Evolutionary conservation across 495 filamentous ascomycete genomes (phyloP).

Genomic region (Neurospora sp.): DNA sequence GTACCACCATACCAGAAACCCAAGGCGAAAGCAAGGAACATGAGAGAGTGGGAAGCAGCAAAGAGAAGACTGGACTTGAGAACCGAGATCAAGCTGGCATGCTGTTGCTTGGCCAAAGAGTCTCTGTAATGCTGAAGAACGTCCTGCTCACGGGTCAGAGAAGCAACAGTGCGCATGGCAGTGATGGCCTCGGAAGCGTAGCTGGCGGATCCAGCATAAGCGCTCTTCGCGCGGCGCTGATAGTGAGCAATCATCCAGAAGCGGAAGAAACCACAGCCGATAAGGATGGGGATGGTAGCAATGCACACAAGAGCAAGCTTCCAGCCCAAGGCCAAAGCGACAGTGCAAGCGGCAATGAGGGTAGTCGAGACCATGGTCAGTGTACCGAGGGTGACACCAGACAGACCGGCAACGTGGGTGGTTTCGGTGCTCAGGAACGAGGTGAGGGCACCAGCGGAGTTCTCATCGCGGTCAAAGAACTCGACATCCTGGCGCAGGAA

Average conservation of each 20-base stretch:
- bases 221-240: slow-evolving; percentile 59
- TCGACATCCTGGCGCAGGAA: slow-evolving; percentile 87
- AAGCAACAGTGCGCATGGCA: slow-evolving; percentile 83
- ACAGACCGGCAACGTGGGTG: slow-evolving; percentile 74
- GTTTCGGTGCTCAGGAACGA: slow-evolving; percentile 81
- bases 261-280: slow-evolving; percentile 78
- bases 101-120: slow-evolving; percentile 19
- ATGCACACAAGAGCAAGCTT: slow-evolving; percentile 83
- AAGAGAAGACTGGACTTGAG: slow-evolving; percentile 46
- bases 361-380: slow-evolving; percentile 68
- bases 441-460: slow-evolving; percentile 73
- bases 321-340: slow-evolving; percentile 70
- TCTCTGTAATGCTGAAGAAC: slow-evolving; percentile 58
- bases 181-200: slow-evolving; percentile 85
- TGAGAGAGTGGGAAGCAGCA: slow-evolving; percentile 66
- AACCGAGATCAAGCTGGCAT: slow-evolving; percentile 21
- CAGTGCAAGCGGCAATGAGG: slow-evolving; percentile 53
- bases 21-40: slow-evolving; percentile 77
- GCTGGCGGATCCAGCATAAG: slow-evolving; percentile 64
- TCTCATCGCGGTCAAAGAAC: slow-evolving; percentile 77
- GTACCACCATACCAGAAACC: slow-evolving; percentile 75
- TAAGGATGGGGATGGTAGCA: slow-evolving; percentile 66
- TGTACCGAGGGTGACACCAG: slow-evolving; percentile 71
- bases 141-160: slow-evolving; percentile 50
- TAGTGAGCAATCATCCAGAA: slow-evolving; percentile 64